Evolutionary conservation across 768 basidiomycete genomes (phyloP).

Genomic region (Lenzites betulinus): DNA sequence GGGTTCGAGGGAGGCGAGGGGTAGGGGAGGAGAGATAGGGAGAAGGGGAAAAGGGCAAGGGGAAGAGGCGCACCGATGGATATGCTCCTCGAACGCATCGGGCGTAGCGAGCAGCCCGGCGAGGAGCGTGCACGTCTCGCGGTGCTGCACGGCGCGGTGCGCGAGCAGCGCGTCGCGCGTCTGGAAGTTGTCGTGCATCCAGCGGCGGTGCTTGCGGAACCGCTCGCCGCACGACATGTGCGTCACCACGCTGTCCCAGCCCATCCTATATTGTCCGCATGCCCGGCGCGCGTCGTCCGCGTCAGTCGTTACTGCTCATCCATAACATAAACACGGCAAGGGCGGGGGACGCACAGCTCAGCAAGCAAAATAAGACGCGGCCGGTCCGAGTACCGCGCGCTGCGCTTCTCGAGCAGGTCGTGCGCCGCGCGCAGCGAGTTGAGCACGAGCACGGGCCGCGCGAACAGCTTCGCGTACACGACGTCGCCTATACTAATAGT

Average conservation of each 20-base stretch:
- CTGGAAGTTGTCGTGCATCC: slow-evolving; percentile 31
- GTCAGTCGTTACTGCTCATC: too few species aligned
- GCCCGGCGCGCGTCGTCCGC: too few species aligned
- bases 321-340: too few species aligned
- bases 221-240: slow-evolving; percentile 29
- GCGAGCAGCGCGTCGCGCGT: slow-evolving; percentile 15
- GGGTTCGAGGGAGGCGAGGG: too few species aligned
- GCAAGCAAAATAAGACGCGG: slow-evolving; percentile 31
- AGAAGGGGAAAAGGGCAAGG: background rate
- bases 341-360: slow-evolving; percentile 30
- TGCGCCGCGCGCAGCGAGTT: slow-evolving; percentile 36
- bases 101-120: slow-evolving; percentile 30
- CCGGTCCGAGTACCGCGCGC: slow-evolving; percentile 36
- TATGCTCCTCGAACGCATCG: slow-evolving; percentile 28
- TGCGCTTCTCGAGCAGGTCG: slow-evolving; percentile 38
- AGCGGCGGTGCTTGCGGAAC: slow-evolving; percentile 32
- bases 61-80: slow-evolving; percentile 29
- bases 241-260: slow-evolving; percentile 19
- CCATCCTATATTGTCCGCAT: too few species aligned
- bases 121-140: slow-evolving; percentile 32
- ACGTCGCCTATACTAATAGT: slow-evolving; percentile 34
- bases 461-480: slow-evolving; percentile 33
- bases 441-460: slow-evolving; percentile 33
- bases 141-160: slow-evolving; percentile 28
- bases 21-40: too few species aligned